These are phyloP conservation scores for Sordariomycetes sp. DNA, from an alignment of 2,329 filamentous ascomycete genomes.

Conservation along the genomic window DNA sequence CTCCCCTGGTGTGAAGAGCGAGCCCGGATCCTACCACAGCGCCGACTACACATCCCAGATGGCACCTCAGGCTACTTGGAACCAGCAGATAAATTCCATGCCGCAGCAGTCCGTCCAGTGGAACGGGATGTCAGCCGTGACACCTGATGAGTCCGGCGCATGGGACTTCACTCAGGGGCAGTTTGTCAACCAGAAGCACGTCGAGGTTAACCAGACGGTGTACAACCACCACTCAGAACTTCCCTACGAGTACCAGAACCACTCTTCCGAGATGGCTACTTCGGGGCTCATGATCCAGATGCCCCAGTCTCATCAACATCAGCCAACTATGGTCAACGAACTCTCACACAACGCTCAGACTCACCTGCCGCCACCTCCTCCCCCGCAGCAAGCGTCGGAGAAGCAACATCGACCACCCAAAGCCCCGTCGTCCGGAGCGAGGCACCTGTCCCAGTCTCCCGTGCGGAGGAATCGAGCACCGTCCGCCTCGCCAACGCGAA, in stretches of 20 bases:
- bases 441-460: constrained; percentile 31
- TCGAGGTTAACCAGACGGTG: constrained; percentile 28
- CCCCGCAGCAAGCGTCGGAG: constrained; percentile 17
- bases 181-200: constrained; percentile 22
- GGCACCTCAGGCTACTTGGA: constrained; percentile 11
- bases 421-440: constrained; percentile 44
- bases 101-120: constrained; percentile 7
- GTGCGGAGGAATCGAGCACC: constrained; percentile 32
- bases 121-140: neutral
- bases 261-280: constrained; percentile 18
- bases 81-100: constrained; percentile 12
- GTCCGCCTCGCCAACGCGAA: constrained; percentile 28
- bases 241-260: constrained; percentile 25
- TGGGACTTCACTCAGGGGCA: constrained; percentile 12
- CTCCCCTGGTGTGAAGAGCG: constrained; percentile 25
- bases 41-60: constrained; percentile 8
- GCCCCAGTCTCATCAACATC: constrained; percentile 33
- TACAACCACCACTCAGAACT: constrained; percentile 29
- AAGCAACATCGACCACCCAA: constrained; percentile 36
- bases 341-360: constrained; percentile 22
- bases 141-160: constrained; percentile 16
- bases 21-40: constrained; percentile 16
- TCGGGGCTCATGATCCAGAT: constrained; percentile 44
- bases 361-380: constrained; percentile 22
- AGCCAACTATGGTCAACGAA: constrained; percentile 25